These are phyloP conservation scores for Drechslerella coelobrocha DNA, from an alignment of 2,329 filamentous ascomycete genomes.

Conservation along the genomic window DNA sequence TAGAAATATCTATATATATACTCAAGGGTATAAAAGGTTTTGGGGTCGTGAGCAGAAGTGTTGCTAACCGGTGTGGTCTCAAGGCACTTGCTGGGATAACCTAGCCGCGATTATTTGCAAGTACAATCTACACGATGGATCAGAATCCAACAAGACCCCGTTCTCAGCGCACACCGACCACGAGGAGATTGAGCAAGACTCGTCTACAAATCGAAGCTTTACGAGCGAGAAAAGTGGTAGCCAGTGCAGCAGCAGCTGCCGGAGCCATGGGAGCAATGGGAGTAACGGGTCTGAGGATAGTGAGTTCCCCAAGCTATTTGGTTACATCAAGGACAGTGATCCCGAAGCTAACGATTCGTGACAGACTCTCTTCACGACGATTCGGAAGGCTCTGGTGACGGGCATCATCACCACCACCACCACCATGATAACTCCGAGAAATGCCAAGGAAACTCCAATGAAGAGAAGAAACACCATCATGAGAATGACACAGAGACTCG, in stretches of 20 bases:
- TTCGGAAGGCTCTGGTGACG: background rate
- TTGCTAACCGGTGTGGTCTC: background rate
- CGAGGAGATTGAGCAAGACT: background rate
- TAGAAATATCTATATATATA: too few species aligned
- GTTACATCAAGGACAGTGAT: background rate
- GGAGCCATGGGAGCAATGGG: slow-evolving; percentile 14
- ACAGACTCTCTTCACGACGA: slow-evolving; percentile 6
- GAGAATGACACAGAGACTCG: background rate
- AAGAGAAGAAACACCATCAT: background rate
- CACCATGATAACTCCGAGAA: background rate
- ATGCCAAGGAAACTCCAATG: background rate
- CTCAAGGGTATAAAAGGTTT: background rate
- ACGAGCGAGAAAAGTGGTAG: slow-evolving; percentile 24
- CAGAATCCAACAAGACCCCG: background rate
- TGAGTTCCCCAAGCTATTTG: background rate
- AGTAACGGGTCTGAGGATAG: slow-evolving; percentile 15
- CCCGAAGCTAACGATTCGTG: background rate
- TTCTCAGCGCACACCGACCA: background rate
- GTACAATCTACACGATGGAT: slow-evolving; percentile 22
- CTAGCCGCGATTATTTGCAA: slow-evolving; percentile 35
- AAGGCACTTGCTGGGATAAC: slow-evolving; percentile 20
- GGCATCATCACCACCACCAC: slow-evolving; percentile 1
- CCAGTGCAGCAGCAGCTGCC: slow-evolving; percentile 15
- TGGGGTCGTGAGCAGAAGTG: background rate
- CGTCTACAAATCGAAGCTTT: slow-evolving; percentile 28